Conservation (phyloP, 768 basidiomycete genomes). For the Tephrocybe sp. region DNA sequence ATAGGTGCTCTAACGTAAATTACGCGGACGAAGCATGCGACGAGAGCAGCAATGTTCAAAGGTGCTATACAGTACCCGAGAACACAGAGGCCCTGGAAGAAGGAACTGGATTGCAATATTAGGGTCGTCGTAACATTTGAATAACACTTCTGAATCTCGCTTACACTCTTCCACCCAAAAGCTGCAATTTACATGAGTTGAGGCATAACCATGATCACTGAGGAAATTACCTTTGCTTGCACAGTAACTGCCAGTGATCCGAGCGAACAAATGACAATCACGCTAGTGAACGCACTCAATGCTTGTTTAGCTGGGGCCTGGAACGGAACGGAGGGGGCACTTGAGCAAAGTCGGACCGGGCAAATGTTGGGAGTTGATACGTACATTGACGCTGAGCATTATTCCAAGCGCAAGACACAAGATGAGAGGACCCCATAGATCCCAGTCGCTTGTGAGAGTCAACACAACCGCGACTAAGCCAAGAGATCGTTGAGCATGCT, state of each 20-base stretch:
- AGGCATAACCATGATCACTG: constrained; percentile 2
- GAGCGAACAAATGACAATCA: constrained; percentile 89
- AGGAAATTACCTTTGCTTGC: constrained; percentile 77
- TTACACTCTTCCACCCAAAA: constrained; percentile 81
- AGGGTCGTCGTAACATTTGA: neutral
- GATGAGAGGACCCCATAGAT: constrained; percentile 93
- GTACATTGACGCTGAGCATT: constrained; percentile 81
- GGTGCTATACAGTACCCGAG: constrained; percentile 96
- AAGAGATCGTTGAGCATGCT: constrained; percentile 14
- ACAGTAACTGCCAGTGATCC: constrained; percentile 90
- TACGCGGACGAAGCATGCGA: constrained; percentile 79
- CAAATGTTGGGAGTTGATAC: constrained; percentile 16
- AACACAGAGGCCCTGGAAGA: constrained; percentile 95
- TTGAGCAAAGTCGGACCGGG: too few relatives aligned
- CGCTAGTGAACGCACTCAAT: constrained; percentile 87
- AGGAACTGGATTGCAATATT: constrained; percentile 52
- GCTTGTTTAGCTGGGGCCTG: constrained; percentile 84
- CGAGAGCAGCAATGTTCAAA: constrained; percentile 83
- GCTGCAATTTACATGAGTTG: constrained; percentile 33
- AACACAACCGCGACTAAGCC: neutral
- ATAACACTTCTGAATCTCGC: constrained; percentile 22
- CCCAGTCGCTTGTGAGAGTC: constrained; percentile 75
- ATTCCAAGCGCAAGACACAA: constrained; percentile 78
- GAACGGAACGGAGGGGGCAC: neutral
- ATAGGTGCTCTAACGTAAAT: constrained; percentile 88